Base-by-base conservation (phyloP, 148 eudicot species). In the Polygonum aviculare region DNA sequence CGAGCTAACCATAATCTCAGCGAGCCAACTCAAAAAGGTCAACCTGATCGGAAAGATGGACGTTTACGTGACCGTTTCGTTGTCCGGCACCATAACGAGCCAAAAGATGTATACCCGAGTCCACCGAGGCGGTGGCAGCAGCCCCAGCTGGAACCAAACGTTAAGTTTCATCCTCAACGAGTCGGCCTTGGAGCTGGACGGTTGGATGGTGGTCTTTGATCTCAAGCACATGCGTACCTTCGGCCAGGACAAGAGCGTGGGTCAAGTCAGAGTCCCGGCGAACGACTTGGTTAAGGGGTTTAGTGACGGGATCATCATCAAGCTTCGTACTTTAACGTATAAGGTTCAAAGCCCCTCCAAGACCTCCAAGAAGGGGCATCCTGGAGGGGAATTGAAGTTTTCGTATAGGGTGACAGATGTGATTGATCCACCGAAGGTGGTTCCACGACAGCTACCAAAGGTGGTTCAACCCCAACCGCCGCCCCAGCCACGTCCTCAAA, bases 21-120 rank as follows among this genome's bases (percentile, higher is more conserved):
- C 90, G 10, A 85, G 83, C 62, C 86, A 83, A 65, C 88, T 87
- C 7, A 85, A 87, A 44, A 83, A 87, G 63, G 86, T 87, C 12
- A 81, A 86, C 72, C 81, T 83, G 10, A 83, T 87, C 51, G 87
- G 84, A 35, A 82, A 85, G 74, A 87, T 87, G 88, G 90, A 85
- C 60, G 77, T 81, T 0, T 85, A 82, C 39, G 84, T 82, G 4
- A 75, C 77, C 3, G 81, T 82, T 41, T 49, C 57, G 0, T 40
- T 87, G 26, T 83, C 88, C 0, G 79, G 81, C 44, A 79, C 80
- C 9, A 86, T 82, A 1, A 79, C 75, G 63, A 62, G 65, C 50
- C 80, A 39, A 0, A 39, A 86, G 81, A 87, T 83, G 44, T 80
- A 80, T 33, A 83, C 85, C 0, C 84, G 87, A 0, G 90, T 87